These are phyloP conservation scores for Alternaria triticimaculans DNA, from an alignment of 2,329 filamentous ascomycete genomes.

Conservation along the genomic window DNA sequence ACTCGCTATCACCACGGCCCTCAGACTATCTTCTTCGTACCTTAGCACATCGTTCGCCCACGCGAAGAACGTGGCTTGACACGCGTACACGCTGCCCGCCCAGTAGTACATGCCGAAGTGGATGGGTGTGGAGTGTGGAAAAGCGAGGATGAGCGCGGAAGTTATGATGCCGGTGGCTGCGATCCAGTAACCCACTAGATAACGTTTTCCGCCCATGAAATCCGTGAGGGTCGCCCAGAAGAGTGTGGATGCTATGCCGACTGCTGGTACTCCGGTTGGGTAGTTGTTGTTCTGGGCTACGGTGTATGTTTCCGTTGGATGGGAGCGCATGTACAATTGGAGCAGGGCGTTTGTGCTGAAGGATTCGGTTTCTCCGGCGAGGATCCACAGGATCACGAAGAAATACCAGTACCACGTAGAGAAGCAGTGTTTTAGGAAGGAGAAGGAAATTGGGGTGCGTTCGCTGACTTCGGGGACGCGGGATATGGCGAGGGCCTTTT, in stretches of 20 bases:
- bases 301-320: constrained; percentile 54
- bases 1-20: constrained; percentile 71
- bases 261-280: constrained; percentile 60
- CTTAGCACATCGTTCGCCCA: constrained; percentile 77
- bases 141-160: constrained; percentile 66
- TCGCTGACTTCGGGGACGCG: constrained; percentile 54
- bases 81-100: constrained; percentile 73
- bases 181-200: constrained; percentile 66
- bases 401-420: constrained; percentile 70
- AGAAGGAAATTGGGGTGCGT: constrained; percentile 55
- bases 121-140: constrained; percentile 57
- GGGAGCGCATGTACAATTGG: constrained; percentile 58
- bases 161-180: constrained; percentile 69
- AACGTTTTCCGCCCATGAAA: constrained; percentile 67
- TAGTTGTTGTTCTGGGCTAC: constrained; percentile 61
- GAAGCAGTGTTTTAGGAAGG: constrained; percentile 63
- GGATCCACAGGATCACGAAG: constrained; percentile 71
- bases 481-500: constrained; percentile 53
- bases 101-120: constrained; percentile 73
- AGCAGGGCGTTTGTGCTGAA: constrained; percentile 70
- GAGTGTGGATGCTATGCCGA: constrained; percentile 63
- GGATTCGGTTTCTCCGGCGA: constrained; percentile 74
- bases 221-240: constrained; percentile 75
- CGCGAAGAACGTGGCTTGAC: constrained; percentile 76
- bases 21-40: constrained; percentile 67